Evolutionary conservation across 176 grass and related monocot species (phyloP).

Genomic region (Areca catechu): DNA sequence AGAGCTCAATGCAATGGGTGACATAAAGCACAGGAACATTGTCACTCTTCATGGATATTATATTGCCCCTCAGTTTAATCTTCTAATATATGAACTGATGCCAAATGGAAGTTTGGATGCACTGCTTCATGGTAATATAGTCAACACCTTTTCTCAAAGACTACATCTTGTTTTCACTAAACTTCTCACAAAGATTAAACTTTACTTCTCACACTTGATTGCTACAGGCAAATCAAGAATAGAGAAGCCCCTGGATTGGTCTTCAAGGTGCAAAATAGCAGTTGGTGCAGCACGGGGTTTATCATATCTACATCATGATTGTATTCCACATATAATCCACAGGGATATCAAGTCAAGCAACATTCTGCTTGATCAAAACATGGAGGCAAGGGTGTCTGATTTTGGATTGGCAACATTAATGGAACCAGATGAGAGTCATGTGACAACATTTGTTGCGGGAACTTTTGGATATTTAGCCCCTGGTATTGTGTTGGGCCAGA

Average conservation of each 20-base stretch:
- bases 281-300: slow-evolving; percentile 51
- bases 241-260: slow-evolving; percentile 32
- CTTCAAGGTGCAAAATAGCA: slow-evolving; percentile 36
- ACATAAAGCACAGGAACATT: slow-evolving; percentile 83
- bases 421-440: slow-evolving; percentile 45
- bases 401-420: slow-evolving; percentile 76
- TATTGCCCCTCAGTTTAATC: slow-evolving; percentile 58
- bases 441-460: slow-evolving; percentile 60
- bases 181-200: slow-evolving; percentile 8
- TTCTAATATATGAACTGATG: slow-evolving; percentile 88
- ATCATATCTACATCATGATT: slow-evolving; percentile 80
- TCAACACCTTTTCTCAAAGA: neutral
- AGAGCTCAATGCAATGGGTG: slow-evolving; percentile 68
- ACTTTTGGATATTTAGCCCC: slow-evolving; percentile 86
- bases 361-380: slow-evolving; percentile 61
- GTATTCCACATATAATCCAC: slow-evolving; percentile 63
- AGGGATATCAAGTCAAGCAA: slow-evolving; percentile 89
- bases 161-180: too few species aligned
- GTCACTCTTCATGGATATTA: slow-evolving; percentile 63
- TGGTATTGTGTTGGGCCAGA: slow-evolving; percentile 5
- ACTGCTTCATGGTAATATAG: slow-evolving; percentile 29
- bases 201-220: too few species aligned
- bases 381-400: slow-evolving; percentile 73
- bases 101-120: slow-evolving; percentile 65
- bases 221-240: slow-evolving; percentile 24